Base-by-base conservation (phyloP, 2,329 filamentous ascomycete genomes). In the Alternaria novae-zelandiae region DNA sequence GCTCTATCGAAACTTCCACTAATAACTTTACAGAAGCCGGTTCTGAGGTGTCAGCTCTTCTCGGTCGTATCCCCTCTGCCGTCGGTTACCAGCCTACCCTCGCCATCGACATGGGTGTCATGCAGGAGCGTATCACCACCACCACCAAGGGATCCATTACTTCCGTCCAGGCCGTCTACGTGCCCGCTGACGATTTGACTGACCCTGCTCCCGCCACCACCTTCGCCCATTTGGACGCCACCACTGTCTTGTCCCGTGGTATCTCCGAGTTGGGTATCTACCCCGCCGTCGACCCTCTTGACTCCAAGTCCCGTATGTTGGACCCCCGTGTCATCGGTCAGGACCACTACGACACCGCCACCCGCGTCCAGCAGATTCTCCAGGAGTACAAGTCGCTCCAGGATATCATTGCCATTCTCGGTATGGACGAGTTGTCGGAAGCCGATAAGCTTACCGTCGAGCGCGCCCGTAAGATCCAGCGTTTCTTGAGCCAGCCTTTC, bases 351-450 rank as follows among this genome's bases (percentile, higher is more conserved):
- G 83, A 94, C 69, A 95, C 90, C 79, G 96, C 96, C 83, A 92
- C 92, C 83, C 91, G 91, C 78, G 96, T 99, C 81, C 96, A 99
- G 89, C 94, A 97, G 87, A 98, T 97, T 86, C 91, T 99, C 83
- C 96, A 99, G 87, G 96, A 98, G 89, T 99, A 99, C 92, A 98
- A 98, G 92, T 98, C 95, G 72, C 93, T 99, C 75, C 96, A 99
- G 88, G 96, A 99, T 88, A 99, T 99, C 90, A 97, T 97, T 88
- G 96, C 96, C 85, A 99, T 99, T 94, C 86, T 98, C 83, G 95
- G 95, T 91, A 98, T 99, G 96, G 96, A 99, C 85, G 96, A 99
- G 84, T 87, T 99, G 86, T 98, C 96, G 72, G 96, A 98, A 89
- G 92, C 92, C 79, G 96, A 99, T 86, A 97, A 99, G 91, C 90